Conservation (phyloP, 2,329 filamentous ascomycete species). For the Penicillium sp. region DNA sequence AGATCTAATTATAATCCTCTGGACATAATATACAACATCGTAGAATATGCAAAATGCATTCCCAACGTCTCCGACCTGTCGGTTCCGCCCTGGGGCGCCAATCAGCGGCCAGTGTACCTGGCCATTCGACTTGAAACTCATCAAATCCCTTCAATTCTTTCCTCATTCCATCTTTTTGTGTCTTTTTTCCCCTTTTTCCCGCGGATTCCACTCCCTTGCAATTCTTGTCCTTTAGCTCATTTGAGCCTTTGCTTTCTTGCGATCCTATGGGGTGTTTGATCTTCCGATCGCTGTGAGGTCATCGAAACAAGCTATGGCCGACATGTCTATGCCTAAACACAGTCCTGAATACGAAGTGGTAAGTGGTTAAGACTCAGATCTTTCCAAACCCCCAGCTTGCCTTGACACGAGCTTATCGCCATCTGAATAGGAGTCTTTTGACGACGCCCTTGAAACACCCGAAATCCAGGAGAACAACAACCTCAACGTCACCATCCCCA, state of each 20-base stretch:
- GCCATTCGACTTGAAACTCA: constrained; percentile 17
- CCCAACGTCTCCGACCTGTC: constrained; percentile 16
- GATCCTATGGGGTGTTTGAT: constrained; percentile 19
- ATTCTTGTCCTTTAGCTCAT: background rate
- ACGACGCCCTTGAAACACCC: constrained; percentile 65
- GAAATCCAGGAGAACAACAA: constrained; percentile 23
- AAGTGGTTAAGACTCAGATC: constrained; percentile 16
- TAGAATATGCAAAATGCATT: constrained; percentile 10
- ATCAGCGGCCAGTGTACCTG: constrained; percentile 23
- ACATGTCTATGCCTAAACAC: constrained; percentile 41
- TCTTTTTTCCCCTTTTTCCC: background rate
- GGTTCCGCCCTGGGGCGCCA: constrained; percentile 15
- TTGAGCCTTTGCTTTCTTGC: constrained; percentile 6
- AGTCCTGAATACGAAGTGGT: constrained; percentile 46
- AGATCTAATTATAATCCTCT: background rate
- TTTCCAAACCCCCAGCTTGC: constrained; percentile 1
- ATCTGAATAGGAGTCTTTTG: constrained; percentile 67
- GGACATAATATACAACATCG: constrained; percentile 1
- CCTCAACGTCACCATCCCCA: constrained; percentile 32
- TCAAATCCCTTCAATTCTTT: constrained; percentile 17
- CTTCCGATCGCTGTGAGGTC: constrained; percentile 19
- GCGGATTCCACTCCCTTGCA: background rate
- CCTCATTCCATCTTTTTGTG: constrained; percentile 1
- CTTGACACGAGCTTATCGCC: constrained; percentile 9
- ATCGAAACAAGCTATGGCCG: constrained; percentile 18